Evolutionary conservation across 2,329 filamentous ascomycete species (phyloP), one percentile per base, ranked within the genome.

Genomic region (Teratosphaeria pseudoeucalypti): DNA sequence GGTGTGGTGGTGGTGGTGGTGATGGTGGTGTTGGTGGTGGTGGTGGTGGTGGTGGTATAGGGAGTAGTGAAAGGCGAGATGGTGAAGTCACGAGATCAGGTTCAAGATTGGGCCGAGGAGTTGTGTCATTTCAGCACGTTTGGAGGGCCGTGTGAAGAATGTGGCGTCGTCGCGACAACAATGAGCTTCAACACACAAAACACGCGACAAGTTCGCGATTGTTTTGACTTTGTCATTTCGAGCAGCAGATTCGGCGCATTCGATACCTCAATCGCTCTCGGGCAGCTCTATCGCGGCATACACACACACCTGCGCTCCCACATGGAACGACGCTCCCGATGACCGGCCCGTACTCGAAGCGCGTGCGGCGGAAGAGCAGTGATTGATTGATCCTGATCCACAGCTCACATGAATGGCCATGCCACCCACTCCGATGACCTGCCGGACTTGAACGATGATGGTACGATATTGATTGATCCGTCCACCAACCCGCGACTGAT

Each of bases 361-460:
- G 69, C 66, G 64, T 68, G 57, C 69, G 70, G 59, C 69, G 69
- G 61, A 71, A 71, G 29, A 68, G 16, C 58, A 16, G 14, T 11
- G 55, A 57, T 23, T 23, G 23, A 23, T 23, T 23, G 23, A 23
- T 23, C 23, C 23, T 1, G 23, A 23, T 52, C 54, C 57, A 58
- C 12, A 57, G 61, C 61, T 64, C 67, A 66, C 64, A 71, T 71
- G 68, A 70, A 68, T 67, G 67, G 66, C 57, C 60, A 65, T 63
- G 63, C 60, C 61, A 56, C 58, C 63, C 62, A 37, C 12, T 37
- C 56, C 29, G 66, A 75, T 68, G 73, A 75, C 66, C 69, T 74
- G 55, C 71, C 72, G 60, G 71, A 72, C 52, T 70, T 78, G 62
- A 73, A 65, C 49, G 74, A 77, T 63, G 66, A 76, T 60, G 75